phyloP scores from a whole-genome alignment of 202 grass and related monocot species.

The Setaria viridis region DNA sequence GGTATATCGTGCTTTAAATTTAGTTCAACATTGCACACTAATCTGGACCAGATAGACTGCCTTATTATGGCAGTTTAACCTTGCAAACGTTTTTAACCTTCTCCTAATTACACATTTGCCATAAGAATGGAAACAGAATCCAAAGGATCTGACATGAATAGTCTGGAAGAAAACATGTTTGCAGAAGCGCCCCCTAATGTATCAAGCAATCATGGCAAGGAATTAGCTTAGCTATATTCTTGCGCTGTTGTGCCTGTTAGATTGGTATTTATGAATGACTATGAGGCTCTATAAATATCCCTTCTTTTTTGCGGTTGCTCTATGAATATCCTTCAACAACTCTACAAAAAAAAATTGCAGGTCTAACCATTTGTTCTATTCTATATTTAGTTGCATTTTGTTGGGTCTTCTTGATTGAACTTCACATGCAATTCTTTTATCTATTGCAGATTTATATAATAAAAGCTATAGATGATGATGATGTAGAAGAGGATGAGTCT shows the following conservation, averaged over 20 bases:
- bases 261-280: background rate
- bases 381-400: background rate
- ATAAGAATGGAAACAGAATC: constrained; percentile 16
- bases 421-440: constrained; percentile 1
- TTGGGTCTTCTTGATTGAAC: background rate
- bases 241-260: background rate
- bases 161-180: background rate
- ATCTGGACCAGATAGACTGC: constrained; percentile 2
- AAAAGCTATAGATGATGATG: constrained; percentile 52
- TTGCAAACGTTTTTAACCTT: background rate
- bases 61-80: constrained; percentile 3
- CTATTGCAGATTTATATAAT: constrained; percentile 57
- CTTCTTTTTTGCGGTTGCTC: background rate
- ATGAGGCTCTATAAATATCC: background rate
- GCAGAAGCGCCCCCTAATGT: background rate
- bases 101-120: constrained; percentile 7
- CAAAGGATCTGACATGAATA: constrained; percentile 6
- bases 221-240: constrained; percentile 16
- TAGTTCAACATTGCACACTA: background rate
- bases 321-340: background rate
- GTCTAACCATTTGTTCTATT: background rate
- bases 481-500: constrained; percentile 16
- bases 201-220: background rate
- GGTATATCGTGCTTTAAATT: constrained; percentile 49
- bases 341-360: background rate